A percentile compares a stretch with the other conserved stretches of the same genome.
Conservation (phyloP, 75 land plant species). For the Azolla pinnata region DNA sequence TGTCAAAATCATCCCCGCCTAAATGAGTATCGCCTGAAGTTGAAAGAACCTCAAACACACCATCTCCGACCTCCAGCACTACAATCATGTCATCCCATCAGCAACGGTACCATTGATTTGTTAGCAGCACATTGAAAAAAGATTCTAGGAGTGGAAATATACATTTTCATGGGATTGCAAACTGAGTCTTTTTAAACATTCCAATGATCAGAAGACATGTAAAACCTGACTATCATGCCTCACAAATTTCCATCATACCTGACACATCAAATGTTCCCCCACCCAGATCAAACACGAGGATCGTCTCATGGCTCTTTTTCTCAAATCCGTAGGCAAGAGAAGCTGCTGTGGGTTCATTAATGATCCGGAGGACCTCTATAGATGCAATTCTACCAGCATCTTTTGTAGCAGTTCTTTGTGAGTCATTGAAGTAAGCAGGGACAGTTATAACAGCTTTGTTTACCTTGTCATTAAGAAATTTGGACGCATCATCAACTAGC, state of each 20-base stretch:
- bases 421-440: too few species aligned
- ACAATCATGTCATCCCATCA: too few species aligned
- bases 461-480: constrained; percentile 22
- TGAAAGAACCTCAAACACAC: constrained; percentile 21
- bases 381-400: constrained; percentile 21
- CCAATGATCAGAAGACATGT: too few species aligned
- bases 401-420: constrained; percentile 8
- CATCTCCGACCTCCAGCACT: constrained; percentile 24
- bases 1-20: constrained; percentile 20
- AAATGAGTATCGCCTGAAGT: constrained; percentile 19
- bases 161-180: too few species aligned
- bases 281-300: too few species aligned
- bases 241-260: too few species aligned
- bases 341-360: constrained; percentile 21
- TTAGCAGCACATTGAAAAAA: too few species aligned
- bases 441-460: constrained; percentile 27
- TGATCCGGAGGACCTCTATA: constrained; percentile 19
- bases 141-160: too few species aligned
- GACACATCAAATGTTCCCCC: constrained; percentile 22
- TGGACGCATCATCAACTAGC: constrained; percentile 22
- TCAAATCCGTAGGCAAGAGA: constrained; percentile 24
- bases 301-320: constrained; percentile 19
- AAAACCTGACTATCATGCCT: too few species aligned
- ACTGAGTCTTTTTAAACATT: too few species aligned
- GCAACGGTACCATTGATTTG: too few species aligned